Evolutionary conservation across 331 rosid species (phyloP), one percentile per base, ranked within the genome.

Genomic region (Erythrophleum ivorense): DNA sequence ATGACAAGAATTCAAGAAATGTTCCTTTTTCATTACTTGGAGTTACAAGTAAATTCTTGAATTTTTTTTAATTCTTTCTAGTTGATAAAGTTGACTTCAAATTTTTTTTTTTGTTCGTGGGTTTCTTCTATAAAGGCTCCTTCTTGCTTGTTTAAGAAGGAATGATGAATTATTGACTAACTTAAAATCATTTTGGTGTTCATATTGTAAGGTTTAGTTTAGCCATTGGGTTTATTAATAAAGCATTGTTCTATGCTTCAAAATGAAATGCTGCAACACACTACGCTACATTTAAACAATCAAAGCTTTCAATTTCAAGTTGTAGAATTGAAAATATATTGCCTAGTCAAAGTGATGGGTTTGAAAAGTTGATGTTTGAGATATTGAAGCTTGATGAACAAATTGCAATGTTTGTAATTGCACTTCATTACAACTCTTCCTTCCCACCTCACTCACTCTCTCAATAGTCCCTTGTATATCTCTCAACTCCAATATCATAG

Each of bases 301-400:
- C 29, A 24, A 24, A 24, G 98, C 97, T 95, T 95, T 83, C 92
- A 91, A 40, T 95, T 95, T 83, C 91, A 93, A 93, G 92, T 95
- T 79, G 98, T 24, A 24, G 29, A 24, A 24, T 24, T 24, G 29
- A 24, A 24, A 24, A 24, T 24, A 24, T 24, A 24, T 24, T 24
- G 29, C 29, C 29, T 24, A 24, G 29, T 24, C 29, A 24, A 24
- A 24, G 29, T 24, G 29, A 24, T 24, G 29, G 29, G 29, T 24
- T 24, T 24, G 29, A 24, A 24, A 24, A 24, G 29, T 24, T 24
- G 29, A 24, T 24, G 29, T 24, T 24, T 24, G 29, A 24, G 29
- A 24, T 24, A 24, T 24, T 24, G 29, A 24, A 24, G 29, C 29
- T 24, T 24, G 1, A 24, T 24, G 29, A 24, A 24, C 29, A 24